Evolutionary conservation across 2,329 filamentous ascomycete species (phyloP).

Genomic region (Fusarium caatingaense): DNA sequence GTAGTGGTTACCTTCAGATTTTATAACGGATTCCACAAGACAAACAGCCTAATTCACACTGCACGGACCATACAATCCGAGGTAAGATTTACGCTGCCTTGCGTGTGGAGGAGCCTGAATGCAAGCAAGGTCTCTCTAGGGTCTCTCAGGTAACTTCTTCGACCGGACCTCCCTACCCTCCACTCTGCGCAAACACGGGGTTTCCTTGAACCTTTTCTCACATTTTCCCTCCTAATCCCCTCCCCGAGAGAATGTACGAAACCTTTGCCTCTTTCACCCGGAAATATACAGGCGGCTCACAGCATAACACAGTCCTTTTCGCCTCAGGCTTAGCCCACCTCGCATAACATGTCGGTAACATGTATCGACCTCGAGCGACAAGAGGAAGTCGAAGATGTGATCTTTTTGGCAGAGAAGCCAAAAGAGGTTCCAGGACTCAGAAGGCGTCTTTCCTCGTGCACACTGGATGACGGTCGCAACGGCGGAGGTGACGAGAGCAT

Average conservation of each 20-base stretch:
- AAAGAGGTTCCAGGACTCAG: neutral
- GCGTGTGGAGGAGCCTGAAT: neutral
- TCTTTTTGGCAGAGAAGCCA: constrained; percentile 32
- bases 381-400: constrained; percentile 22
- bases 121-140: neutral
- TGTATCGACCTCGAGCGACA: constrained; percentile 10
- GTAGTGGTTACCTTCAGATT: neutral
- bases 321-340: neutral
- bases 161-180: neutral
- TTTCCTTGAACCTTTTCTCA: neutral
- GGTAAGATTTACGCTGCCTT: neutral
- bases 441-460: constrained; percentile 39
- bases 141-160: neutral
- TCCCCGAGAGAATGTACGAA: neutral
- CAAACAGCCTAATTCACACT: neutral
- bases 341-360: constrained; percentile 14
- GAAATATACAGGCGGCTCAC: constrained; percentile 1
- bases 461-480: constrained; percentile 31
- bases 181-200: neutral
- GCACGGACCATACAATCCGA: constrained; percentile 1
- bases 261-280: neutral
- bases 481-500: constrained; percentile 45
- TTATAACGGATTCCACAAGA: neutral
- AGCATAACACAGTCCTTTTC: constrained; percentile 5
- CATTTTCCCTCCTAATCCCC: neutral